phyloP scores from a whole-genome alignment of 2,329 filamentous ascomycete genomes.

The Juglanconis sp. region DNA sequence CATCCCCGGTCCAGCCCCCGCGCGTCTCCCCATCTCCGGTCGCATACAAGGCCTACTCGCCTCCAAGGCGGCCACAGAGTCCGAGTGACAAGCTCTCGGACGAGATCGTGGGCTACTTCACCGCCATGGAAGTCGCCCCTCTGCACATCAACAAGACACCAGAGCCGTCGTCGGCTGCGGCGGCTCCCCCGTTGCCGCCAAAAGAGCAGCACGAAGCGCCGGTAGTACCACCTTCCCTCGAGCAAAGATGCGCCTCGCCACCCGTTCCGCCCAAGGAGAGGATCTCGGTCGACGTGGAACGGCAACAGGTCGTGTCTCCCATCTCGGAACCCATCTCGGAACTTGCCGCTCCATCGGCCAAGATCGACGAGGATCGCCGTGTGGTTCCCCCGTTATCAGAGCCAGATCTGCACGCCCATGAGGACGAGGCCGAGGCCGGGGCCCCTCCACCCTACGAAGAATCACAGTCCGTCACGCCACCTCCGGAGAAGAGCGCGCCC shows the following conservation, averaged over 20 bases:
- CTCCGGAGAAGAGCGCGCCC: constrained; percentile 9
- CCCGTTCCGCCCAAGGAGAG: constrained; percentile 16
- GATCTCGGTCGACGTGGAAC: not conserved
- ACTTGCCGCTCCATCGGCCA: not conserved
- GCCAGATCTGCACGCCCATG: not conserved
- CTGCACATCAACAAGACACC: constrained; percentile 10
- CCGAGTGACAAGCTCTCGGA: constrained; percentile 10
- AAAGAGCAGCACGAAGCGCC: not conserved
- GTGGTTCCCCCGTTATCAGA: not conserved
- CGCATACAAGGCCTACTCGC: constrained; percentile 16
- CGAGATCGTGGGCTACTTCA: constrained; percentile 15
- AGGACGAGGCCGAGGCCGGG: not conserved
- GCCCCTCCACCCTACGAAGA: constrained; percentile 16
- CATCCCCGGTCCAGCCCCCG: not conserved
- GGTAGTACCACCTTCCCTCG: not conserved
- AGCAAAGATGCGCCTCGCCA: constrained; percentile 10
- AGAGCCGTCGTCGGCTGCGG: not conserved
- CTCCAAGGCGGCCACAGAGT: constrained; percentile 3
- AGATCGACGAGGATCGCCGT: not conserved
- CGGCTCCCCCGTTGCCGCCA: not conserved
- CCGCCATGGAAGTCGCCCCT: constrained; percentile 11
- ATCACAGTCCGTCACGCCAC: constrained; percentile 1
- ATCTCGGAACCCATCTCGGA: not conserved
- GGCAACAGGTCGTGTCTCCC: not conserved
- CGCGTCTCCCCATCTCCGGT: not conserved